phyloP scores from a whole-genome alignment of 2,329 filamentous ascomycete genomes.

The Calycina marina region DNA sequence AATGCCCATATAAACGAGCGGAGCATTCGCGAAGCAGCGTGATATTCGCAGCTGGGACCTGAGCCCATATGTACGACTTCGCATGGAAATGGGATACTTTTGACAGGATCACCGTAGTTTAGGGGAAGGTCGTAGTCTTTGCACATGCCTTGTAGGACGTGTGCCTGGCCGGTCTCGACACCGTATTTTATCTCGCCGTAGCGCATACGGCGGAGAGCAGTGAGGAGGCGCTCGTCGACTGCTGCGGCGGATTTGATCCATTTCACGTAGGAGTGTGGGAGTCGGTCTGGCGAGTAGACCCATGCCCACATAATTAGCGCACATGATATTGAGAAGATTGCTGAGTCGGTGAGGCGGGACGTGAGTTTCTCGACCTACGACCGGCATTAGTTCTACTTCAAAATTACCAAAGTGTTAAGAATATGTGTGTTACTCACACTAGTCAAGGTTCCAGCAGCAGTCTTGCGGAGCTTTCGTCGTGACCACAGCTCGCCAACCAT shows the following conservation, averaged over 20 bases:
- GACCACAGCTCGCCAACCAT: conserved; percentile 52
- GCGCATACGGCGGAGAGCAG: conserved; percentile 54
- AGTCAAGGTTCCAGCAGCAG: conserved; percentile 32
- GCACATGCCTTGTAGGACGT: conserved; percentile 58
- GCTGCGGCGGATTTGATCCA: conserved; percentile 71
- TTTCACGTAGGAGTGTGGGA: conserved; percentile 61
- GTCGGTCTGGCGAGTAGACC: conserved; percentile 59
- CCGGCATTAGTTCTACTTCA: neutral
- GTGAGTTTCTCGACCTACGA: conserved; percentile 22
- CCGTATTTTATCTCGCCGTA: conserved; percentile 55
- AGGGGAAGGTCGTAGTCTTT: conserved; percentile 52
- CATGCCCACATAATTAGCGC: conserved; percentile 80
- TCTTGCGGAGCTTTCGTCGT: conserved; percentile 29
- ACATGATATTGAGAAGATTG: conserved; percentile 56
- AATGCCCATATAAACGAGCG: conserved; percentile 61
- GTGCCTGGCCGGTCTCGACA: conserved; percentile 53
- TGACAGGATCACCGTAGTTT: conserved; percentile 58
- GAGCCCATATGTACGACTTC: conserved; percentile 72
- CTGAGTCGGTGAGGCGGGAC: conserved; percentile 42
- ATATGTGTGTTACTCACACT: conserved; percentile 23
- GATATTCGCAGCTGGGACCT: conserved; percentile 59
- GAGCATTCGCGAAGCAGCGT: conserved; percentile 53
- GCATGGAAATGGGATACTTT: conserved; percentile 61
- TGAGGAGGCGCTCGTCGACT: conserved; percentile 59
- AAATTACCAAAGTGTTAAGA: neutral